A percentile compares a stretch with the other conserved stretches of the same genome.
These are phyloP conservation scores for Backusella liffmaniae DNA, from an alignment of 192 early-diverging fungal genomes.

Conservation along the genomic window DNA sequence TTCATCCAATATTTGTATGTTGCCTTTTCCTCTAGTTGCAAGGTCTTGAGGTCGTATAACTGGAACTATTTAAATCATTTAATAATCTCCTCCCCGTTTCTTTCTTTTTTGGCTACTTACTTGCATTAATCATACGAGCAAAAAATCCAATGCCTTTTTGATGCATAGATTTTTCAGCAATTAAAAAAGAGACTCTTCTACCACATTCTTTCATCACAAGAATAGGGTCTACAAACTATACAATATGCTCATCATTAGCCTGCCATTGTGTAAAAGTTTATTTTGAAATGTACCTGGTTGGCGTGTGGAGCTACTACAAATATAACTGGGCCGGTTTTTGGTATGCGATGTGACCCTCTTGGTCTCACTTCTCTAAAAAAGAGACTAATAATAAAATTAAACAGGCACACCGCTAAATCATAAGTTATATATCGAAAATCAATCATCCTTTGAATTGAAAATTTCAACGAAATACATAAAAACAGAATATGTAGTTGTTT, in stretches of 20 bases:
- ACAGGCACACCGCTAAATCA: constrained; percentile 68
- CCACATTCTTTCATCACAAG: constrained; percentile 80
- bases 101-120: constrained; percentile 47
- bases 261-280: not conserved
- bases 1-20: constrained; percentile 60
- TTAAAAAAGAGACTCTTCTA: constrained; percentile 75
- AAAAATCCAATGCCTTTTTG: constrained; percentile 82
- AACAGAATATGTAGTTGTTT: not conserved
- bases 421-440: constrained; percentile 38
- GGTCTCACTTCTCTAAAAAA: constrained; percentile 91
- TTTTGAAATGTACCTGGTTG: constrained; percentile 56
- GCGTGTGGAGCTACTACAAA: constrained; percentile 89
- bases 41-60: constrained; percentile 92
- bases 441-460: not conserved
- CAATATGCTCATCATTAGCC: not conserved
- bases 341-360: constrained; percentile 81
- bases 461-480: not conserved
- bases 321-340: constrained; percentile 87
- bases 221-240: constrained; percentile 91
- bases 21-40: constrained; percentile 66
- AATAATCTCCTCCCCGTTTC: not conserved
- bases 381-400: constrained; percentile 65
- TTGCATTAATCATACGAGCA: constrained; percentile 75
- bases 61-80: constrained; percentile 62
- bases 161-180: constrained; percentile 89